Conservation (phyloP, 805 yeast genomes). For the Hanseniaspora thailandica region DNA sequence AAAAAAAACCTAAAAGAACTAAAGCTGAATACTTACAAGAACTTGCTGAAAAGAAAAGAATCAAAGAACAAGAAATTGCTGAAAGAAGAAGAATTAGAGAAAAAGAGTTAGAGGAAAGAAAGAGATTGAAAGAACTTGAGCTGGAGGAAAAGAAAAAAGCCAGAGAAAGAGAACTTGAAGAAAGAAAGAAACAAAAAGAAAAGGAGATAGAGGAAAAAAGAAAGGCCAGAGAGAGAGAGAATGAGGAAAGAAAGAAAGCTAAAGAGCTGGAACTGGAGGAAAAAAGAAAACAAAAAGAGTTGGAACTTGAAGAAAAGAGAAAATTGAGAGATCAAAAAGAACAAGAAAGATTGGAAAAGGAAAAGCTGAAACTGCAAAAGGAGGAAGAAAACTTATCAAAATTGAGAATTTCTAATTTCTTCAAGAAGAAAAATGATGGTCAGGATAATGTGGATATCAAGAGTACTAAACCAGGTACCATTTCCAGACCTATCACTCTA, state of each 20-base stretch:
- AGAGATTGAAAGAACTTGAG: background rate
- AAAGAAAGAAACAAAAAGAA: slow-evolving; percentile 4
- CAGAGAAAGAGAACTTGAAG: slow-evolving; percentile 18
- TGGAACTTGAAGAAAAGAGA: slow-evolving; percentile 18
- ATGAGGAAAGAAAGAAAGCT: slow-evolving; percentile 15
- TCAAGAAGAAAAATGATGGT: slow-evolving; percentile 23
- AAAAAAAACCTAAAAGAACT: slow-evolving; percentile 17
- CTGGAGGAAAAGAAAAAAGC: slow-evolving; percentile 11
- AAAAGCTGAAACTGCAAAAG: background rate
- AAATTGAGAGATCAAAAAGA: slow-evolving; percentile 19
- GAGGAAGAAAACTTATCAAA: slow-evolving; percentile 28
- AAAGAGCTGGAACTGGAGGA: slow-evolving; percentile 14
- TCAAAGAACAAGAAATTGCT: slow-evolving; percentile 18
- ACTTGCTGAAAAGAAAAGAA: slow-evolving; percentile 16
- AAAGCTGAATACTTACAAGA: slow-evolving; percentile 20
- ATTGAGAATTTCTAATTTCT: slow-evolving; percentile 28
- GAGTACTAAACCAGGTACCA: slow-evolving; percentile 25
- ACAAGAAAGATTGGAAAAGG: slow-evolving; percentile 21
- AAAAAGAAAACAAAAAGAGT: slow-evolving; percentile 17
- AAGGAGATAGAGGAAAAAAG: slow-evolving; percentile 17
- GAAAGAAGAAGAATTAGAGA: slow-evolving; percentile 22
- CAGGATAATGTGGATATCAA: slow-evolving; percentile 19
- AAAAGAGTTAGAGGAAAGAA: slow-evolving; percentile 18
- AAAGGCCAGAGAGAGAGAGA: slow-evolving; percentile 17
- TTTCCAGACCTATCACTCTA: slow-evolving; percentile 16